Base-by-base conservation (phyloP, 768 basidiomycete species). In the Tricholoma sp. region DNA sequence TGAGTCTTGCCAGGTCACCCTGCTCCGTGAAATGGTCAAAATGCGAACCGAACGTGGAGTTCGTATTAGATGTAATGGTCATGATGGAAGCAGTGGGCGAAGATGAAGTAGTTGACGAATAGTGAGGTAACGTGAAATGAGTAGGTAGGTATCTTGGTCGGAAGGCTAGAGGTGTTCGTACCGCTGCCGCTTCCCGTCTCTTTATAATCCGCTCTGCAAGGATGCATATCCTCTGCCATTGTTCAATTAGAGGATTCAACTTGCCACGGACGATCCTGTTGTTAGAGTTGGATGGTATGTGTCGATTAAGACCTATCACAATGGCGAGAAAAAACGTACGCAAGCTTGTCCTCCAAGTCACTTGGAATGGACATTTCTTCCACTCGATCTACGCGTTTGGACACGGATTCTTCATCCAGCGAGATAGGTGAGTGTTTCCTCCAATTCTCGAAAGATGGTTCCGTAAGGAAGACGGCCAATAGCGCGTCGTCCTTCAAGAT, bases 301-400 rank as follows among this genome's bases (percentile, higher is more conserved):
- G 18, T 32, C 41, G 24, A 3, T 7, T 44, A 53, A 47, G 10
- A 34, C 6, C 58, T 55, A 28, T 24, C 24, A 24, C 29, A 33
- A 32, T 8, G 10, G 9, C 8, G 18, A 18, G 48, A 51, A 6
- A 47, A 13, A 49, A 61, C 81, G 57, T 73, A 89, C 88, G 80
- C 77, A 55, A 98, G 82, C 67, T 95, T 96, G 50, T 94, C 89
- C 58, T 94, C 92, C 7, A 98, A 76, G 70, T 98, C 94, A 57
- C 89, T 85, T 3, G 96, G 96, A 53, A 98, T 93, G 10, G 84
- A 77, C 90, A 95, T 93, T 71, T 97, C 93, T 65, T 96, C 92
- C 13, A 87, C 75, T 49, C 81, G 78, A 62, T 92, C 91, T 8
- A 94, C 78, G 24, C 86, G 82, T 64, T 90, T 91, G 58, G 85